Evolutionary conservation across 164 flowering plant species (phyloP).

Genomic region (Brasenia schreberi): DNA sequence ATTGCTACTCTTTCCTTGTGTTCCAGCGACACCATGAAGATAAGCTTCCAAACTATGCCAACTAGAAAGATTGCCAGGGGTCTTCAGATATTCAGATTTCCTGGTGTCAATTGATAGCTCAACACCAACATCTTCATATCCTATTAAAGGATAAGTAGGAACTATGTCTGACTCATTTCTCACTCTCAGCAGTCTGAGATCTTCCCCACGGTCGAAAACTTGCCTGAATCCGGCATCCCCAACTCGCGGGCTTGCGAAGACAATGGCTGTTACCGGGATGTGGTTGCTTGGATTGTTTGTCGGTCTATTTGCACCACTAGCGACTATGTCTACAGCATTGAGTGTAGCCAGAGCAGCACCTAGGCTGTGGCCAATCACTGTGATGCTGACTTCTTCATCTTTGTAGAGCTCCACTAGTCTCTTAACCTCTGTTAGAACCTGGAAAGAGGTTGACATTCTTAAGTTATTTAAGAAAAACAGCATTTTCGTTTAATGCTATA

Average conservation of each 20-base stretch:
- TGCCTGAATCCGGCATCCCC: slow-evolving; percentile 39
- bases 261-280: slow-evolving; percentile 40
- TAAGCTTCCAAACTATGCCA: slow-evolving; percentile 69
- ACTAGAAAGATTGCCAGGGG: slow-evolving; percentile 21
- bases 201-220: slow-evolving; percentile 10
- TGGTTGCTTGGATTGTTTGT: slow-evolving; percentile 8
- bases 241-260: slow-evolving; percentile 57
- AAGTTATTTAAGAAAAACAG: too few relatives aligned
- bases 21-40: slow-evolving; percentile 84
- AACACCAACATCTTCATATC: slow-evolving; percentile 46
- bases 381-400: slow-evolving; percentile 33
- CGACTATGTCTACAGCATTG: slow-evolving; percentile 49
- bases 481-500: too few relatives aligned
- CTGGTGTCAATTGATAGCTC: slow-evolving; percentile 48
- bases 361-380: slow-evolving; percentile 48
- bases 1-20: slow-evolving; percentile 26
- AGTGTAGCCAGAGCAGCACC: slow-evolving; percentile 61
- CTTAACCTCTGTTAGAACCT: slow-evolving; percentile 46
- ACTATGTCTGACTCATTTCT: slow-evolving; percentile 41
- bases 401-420: slow-evolving; percentile 34
- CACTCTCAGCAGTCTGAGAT: slow-evolving; percentile 29
- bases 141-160: slow-evolving; percentile 14
- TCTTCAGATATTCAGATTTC: slow-evolving; percentile 55
- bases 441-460: not conserved
- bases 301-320: slow-evolving; percentile 28